Base-by-base conservation (phyloP, 2,329 filamentous ascomycete species). In the Monilinia vaccinii-corymbosi region DNA sequence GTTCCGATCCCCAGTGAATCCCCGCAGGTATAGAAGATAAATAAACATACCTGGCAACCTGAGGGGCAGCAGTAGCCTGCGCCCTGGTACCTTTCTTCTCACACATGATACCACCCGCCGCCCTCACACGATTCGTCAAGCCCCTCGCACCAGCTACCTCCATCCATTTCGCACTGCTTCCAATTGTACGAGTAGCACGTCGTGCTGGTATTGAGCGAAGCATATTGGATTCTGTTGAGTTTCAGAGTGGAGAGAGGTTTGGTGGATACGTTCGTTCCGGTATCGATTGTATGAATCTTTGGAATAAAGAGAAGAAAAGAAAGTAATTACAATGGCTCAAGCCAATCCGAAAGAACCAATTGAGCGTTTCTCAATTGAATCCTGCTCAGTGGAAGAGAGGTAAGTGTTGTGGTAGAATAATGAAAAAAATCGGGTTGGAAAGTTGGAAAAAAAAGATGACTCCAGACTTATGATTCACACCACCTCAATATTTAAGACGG, bases 181-280 rank as follows among this genome's bases (percentile, higher is more conserved):
- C 75, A 56, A 79, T 68, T 52, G 77, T 73, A 70, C 78, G 76
- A 69, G 78, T 69, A 60, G 77, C 76, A 66, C 72, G 74, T 69
- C 75, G 76, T 62, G 78, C 77, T 64, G 77, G 75, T 71, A 76
- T 74, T 69, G 78, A 67, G 71, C 78, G 74, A 74, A 80, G 76
- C 78, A 81, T 79, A 48, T 57, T 67, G 57, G 31, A 23, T 28
- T 38, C 9, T 32, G n/a, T 32, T 44, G 25, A 32, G 8, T 55
- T 18, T 55, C n/a, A 32, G 5, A 23, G 28, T 16, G 38, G 25
- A 34, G 51, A 32, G 25, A 23, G 51, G 21, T 18, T 34, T 14
- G 9, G 38, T 55, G 42, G n/a, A 44, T 53, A 23, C 10, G 38
- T 53, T 44, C 10, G 38, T 53, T 44, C 50, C 51, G 25, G 31